A percentile compares a stretch with the other conserved stretches of the same genome.
These are phyloP conservation scores for Solanum medicagineum DNA, from an alignment of 257 asterid genomes.

Conservation along the genomic window DNA sequence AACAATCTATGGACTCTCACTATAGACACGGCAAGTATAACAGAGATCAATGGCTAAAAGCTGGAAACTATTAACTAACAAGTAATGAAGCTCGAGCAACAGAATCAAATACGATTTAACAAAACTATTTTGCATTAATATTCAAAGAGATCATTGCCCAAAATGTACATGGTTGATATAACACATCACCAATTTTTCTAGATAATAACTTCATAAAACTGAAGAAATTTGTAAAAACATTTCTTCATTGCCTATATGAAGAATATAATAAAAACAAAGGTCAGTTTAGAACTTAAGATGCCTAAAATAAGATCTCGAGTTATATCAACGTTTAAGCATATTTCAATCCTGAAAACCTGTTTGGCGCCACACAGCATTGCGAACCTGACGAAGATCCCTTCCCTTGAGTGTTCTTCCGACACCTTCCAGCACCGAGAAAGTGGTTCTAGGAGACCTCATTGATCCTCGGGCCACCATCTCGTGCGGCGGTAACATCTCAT, in stretches of 20 bases:
- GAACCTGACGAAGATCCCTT: slow-evolving; percentile 84
- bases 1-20: background rate
- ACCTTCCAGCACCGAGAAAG: slow-evolving; percentile 80
- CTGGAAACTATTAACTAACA: background rate
- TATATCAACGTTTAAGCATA: background rate
- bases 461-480: slow-evolving; percentile 68
- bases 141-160: background rate
- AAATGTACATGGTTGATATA: background rate
- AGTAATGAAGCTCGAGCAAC: background rate
- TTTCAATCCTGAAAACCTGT: slow-evolving; percentile 66
- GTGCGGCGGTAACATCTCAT: slow-evolving; percentile 83
- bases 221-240: background rate
- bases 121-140: background rate
- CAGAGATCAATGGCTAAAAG: background rate
- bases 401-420: slow-evolving; percentile 85
- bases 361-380: slow-evolving; percentile 77
- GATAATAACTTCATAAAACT: background rate
- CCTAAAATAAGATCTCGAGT: background rate
- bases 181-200: background rate
- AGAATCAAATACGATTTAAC: background rate
- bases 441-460: slow-evolving; percentile 25
- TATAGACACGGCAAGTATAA: background rate
- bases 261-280: background rate
- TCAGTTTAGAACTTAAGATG: background rate
- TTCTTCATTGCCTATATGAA: background rate